phyloP scores from a whole-genome alignment of 345 rosid genomes.

The Hirschfeldia incana region DNA sequence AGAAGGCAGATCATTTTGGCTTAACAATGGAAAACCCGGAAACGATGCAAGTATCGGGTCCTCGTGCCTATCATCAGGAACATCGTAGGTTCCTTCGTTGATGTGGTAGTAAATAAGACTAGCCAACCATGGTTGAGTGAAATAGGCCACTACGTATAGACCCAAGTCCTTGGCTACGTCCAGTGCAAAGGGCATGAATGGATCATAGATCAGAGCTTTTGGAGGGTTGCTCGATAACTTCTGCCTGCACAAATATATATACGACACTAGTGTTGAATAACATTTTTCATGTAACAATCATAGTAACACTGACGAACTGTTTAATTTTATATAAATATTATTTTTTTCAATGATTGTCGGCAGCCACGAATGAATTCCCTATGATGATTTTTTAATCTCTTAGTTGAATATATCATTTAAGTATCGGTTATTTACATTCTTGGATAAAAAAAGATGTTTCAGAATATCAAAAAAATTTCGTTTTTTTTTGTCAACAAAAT shows the following conservation, averaged over 20 bases:
- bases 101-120: conserved; percentile 39
- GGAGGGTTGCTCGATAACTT: conserved; percentile 33
- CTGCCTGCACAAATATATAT: conserved; percentile 18
- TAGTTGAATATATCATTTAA: not conserved
- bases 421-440: not conserved
- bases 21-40: conserved; percentile 42
- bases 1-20: conserved; percentile 46
- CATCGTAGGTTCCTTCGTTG: conserved; percentile 38
- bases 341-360: not conserved
- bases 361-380: not conserved
- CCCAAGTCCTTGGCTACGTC: conserved; percentile 40
- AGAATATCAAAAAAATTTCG: too few relatives aligned
- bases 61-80: conserved; percentile 38
- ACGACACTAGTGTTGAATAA: not conserved
- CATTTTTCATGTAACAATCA: not conserved
- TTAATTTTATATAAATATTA: not conserved
- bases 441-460: not conserved
- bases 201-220: conserved; percentile 48
- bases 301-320: not conserved
- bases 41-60: conserved; percentile 23
- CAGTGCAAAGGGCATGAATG: conserved; percentile 48
- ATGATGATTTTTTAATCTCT: not conserved
- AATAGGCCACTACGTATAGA: conserved; percentile 34
- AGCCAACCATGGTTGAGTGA: conserved; percentile 44
- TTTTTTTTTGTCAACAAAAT: too few relatives aligned